Base-by-base conservation (phyloP, 2,329 filamentous ascomycete genomes). In the Aspergillus sp. region DNA sequence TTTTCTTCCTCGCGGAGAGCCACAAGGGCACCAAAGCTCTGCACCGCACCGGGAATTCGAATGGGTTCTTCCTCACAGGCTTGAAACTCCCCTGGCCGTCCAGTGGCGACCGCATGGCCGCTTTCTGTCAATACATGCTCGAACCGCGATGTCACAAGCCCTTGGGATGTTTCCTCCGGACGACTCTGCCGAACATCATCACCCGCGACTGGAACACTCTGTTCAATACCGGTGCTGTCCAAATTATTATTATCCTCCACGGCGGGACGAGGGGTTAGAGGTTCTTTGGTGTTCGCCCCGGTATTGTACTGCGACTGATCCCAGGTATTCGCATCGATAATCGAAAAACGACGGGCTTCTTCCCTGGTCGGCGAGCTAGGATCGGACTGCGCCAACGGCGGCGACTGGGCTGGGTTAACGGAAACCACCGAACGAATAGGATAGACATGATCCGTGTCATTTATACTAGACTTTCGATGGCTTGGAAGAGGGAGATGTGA, bases 1-100 rank as follows among this genome's bases (percentile, higher is more conserved):
- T 85, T 82, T 0, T 69, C 61, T 45, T 87, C 81, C 62, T 63
- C 61, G 3, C 82, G 78, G 19, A 95, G 65, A 0, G 83, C 88
- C 30, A 95, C 58, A 27, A 95, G 71, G 3, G 86, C 73, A 1
- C 89, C 89, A 56, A 94, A 95, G 1, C 79, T 76, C 62, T 95
- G 89, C 7, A 94, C 72, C 1, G 89, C 87, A 19, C 88, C 62
- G 0, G 89, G 89, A 1, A 88, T 84, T 54, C 91, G 88, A 28
- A 95, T 94, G 0, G 89, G 88, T 58, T 95, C 89, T 58, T 95
- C 89, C 64, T 95, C 89, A 60, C 89, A 95, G 44, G 81, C 78
- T 61, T 94, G 86, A 40, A 93, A 69, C 1, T 76, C 79, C 2
- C 81, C 77, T 2, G 81, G 83, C 46, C 85, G 77, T 4, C 88